Evolutionary conservation across 768 basidiomycete genomes (phyloP).

Genomic region (Pleurotus giganteus): DNA sequence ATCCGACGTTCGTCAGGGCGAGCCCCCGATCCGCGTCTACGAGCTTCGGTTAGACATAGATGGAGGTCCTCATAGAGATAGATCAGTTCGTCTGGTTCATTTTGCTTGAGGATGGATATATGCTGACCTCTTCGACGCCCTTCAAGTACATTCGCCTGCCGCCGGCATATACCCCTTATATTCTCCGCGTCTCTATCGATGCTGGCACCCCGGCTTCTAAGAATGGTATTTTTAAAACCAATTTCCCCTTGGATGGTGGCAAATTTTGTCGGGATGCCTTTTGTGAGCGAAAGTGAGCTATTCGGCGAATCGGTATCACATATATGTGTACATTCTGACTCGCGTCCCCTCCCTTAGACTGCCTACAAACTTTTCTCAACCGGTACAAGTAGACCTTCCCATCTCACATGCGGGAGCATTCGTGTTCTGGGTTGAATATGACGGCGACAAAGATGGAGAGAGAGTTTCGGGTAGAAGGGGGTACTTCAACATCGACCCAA

Average conservation of each 20-base stretch:
- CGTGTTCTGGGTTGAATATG: conserved; percentile 93
- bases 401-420: conserved; percentile 98
- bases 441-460: conserved; percentile 51
- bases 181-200: conserved; percentile 87
- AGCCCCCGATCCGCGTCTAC: conserved; percentile 76
- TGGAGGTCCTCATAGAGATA: conserved; percentile 85
- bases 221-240: conserved; percentile 92
- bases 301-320: not conserved
- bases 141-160: conserved; percentile 92
- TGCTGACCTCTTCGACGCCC: conserved; percentile 10
- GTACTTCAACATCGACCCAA: conserved; percentile 95
- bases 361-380: conserved; percentile 83
- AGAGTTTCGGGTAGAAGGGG: conserved; percentile 83
- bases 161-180: conserved; percentile 84
- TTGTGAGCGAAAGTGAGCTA: conserved; percentile 69
- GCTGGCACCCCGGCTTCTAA: conserved; percentile 89
- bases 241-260: conserved; percentile 95
- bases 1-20: conserved; percentile 46
- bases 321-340: conserved; percentile 18
- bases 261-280: conserved; percentile 74
- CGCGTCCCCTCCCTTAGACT: conserved; percentile 63
- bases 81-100: conserved; percentile 58
- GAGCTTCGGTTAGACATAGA: conserved; percentile 85
- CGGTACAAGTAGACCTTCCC: conserved; percentile 91
- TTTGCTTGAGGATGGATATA: conserved; percentile 5